Evolutionary conservation across 495 filamentous ascomycete genomes (phyloP), one percentile per base, ranked within the genome.

Genomic region (Hypoxylon intermedium): DNA sequence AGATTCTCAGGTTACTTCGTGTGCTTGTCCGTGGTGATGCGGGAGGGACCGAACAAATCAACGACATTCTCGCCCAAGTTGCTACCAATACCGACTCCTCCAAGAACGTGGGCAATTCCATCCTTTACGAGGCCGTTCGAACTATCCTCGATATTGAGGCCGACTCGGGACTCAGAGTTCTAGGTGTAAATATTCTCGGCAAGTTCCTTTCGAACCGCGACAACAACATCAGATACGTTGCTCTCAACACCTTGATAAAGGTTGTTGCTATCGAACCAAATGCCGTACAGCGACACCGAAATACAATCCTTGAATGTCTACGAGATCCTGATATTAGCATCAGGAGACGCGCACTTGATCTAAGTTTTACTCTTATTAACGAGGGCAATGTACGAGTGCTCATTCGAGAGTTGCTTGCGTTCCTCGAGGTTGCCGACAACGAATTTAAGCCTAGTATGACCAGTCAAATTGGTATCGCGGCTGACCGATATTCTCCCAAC

Each of bases 321-420:
- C 85, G 95, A 57, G 94, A 98, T 73, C 94, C 95, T n/a, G 94
- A 98, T 79, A 98, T 98, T 72, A 96, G 92, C 74, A 98, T 98
- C 63, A 84, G 94, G 67, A 84, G 94, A 72, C 86, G 94, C 69
- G 94, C 94, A 16, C 85, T 98, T 3, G 94, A 98, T 69, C 85
- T 98, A 45, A 96, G 93, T 73, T 98, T 98, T 73, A 97, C 96
- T 23, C 80, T 98, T 43, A 97, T 98, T 78, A 97, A 98, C 72
- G 94, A 97, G 71, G 82, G 85, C 71, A 98, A 98, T 71, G 92
- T 98, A 20, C 87, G 95, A 23, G 89, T 97, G 19, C 82, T 98
- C 31, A 91, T 98, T 46, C 79, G 95, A 53, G 95, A 98, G 67
- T 75, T 98, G 30, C 82, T 98, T 19, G 90, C 94, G 7, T 98